Base-by-base conservation (phyloP, 2,329 filamentous ascomycete species). In the Trichoderma sp. region DNA sequence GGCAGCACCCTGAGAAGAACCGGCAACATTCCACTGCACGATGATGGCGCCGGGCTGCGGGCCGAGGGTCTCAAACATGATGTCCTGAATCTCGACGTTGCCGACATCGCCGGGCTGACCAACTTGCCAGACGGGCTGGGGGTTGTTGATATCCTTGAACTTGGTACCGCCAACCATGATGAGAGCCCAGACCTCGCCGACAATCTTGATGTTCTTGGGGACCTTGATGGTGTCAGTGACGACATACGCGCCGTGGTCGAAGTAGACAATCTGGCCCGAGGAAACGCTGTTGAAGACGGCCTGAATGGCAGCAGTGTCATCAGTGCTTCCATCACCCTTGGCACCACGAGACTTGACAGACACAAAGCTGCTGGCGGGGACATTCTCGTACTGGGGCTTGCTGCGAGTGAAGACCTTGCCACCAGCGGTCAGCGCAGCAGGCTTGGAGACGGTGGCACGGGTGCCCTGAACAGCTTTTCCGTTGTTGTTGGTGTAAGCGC, bases 181-280 rank as follows among this genome's bases (percentile, higher is more conserved):
- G 73, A 97, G 84, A 3, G 95, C 92, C 93, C 93, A 97, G 79
- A 97, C 90, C 82, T 98, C 94, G 77, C 95, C 95, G 8, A 93
- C 93, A 79, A 98, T 95, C 83, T 91, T 92, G 84, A 95, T 90
- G 78, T 94, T 88, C 84, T 92, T 92, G 71, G 92, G 92, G 9
- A 95, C 86, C 75, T 88, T 87, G 79, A 95, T 83, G 1, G 92
- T 95, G 75, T 88, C 85, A 57, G 88, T 90, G 75, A 95, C 84
- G 69, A 92, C 80, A 79, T 95, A 94, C 64, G 90, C 87, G 69
- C 93, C 93, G 77, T 92, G 90, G 77, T 93, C 91, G 75, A 95
- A 91, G 82, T 90, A 95, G 71, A 93, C 86, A 73, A 95, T 81
- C 75, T 92, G 86, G 74, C 89, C 89, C 1, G 88, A 80, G 17